Percentiles rank a stretch among this genome's conserved stretches.
phyloP scores from a whole-genome alignment of 2,329 filamentous ascomycete species.

The Scorias spongiosa region DNA sequence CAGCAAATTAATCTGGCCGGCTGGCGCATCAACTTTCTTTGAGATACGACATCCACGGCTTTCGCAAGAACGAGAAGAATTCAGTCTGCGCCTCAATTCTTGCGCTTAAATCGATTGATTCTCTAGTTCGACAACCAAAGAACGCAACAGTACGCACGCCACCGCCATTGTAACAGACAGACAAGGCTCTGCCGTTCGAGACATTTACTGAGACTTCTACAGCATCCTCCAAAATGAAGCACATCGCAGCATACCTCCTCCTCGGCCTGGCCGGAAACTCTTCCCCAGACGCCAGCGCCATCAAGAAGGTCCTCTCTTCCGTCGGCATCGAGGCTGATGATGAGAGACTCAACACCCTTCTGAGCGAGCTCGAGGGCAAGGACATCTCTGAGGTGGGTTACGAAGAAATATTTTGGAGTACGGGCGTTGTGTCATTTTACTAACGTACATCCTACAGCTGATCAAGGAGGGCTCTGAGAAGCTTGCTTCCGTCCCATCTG shows the following conservation, averaged over 20 bases:
- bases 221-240: conserved; percentile 72
- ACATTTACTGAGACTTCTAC: not conserved
- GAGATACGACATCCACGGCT: not conserved
- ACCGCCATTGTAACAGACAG: not conserved
- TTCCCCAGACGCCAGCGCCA: conserved; percentile 68
- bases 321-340: conserved; percentile 90
- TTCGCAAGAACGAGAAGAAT: conserved; percentile 66
- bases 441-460: conserved; percentile 44
- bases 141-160: conserved; percentile 11
- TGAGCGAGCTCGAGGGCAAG: conserved; percentile 85
- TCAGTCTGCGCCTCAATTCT: conserved; percentile 84
- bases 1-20: conserved; percentile 4
- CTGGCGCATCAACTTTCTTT: conserved; percentile 1
- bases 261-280: conserved; percentile 86
- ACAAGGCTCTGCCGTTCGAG: not conserved
- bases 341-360: conserved; percentile 71
- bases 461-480: conserved; percentile 81
- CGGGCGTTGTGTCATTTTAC: not conserved
- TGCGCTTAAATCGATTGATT: conserved; percentile 99
- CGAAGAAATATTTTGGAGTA: not conserved
- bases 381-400: conserved; percentile 64
- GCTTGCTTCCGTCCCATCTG: conserved; percentile 94
- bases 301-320: conserved; percentile 79
- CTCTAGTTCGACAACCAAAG: conserved; percentile 51
- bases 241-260: conserved; percentile 98